These are phyloP conservation scores for Trametes versicolor DNA, from an alignment of 1,284 basidiomycete species.

Conservation along the genomic window DNA sequence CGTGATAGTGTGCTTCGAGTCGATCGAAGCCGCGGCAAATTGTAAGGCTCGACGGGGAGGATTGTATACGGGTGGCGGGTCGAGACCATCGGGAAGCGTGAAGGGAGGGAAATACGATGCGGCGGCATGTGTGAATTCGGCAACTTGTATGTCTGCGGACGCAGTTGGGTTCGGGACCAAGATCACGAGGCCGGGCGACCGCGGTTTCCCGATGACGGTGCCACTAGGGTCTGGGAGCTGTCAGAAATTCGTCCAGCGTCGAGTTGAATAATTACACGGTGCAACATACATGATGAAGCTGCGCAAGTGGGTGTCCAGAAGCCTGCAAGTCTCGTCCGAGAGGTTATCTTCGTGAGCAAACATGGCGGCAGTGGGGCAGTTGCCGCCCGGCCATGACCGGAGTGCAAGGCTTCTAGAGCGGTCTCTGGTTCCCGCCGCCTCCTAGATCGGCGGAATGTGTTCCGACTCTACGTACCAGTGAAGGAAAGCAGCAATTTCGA, in stretches of 20 bases:
- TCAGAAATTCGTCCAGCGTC: neutral
- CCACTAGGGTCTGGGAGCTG: constrained; percentile 16
- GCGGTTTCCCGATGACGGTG: constrained; percentile 11
- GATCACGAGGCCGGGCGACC: constrained; percentile 7
- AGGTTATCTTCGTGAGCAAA: constrained; percentile 38
- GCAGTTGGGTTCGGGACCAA: constrained; percentile 14
- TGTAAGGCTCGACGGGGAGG: constrained; percentile 22
- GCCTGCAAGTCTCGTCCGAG: constrained; percentile 28
- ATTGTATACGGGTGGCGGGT: constrained; percentile 8
- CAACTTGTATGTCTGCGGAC: constrained; percentile 17
- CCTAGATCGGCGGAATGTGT: constrained; percentile 34
- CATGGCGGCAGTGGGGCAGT: constrained; percentile 30
- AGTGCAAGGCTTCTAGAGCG: constrained; percentile 40
- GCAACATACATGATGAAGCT: constrained; percentile 40
- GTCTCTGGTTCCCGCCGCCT: constrained; percentile 13
- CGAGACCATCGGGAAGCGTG: constrained; percentile 20
- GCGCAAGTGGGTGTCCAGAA: constrained; percentile 36
- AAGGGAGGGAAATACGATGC: constrained; percentile 31
- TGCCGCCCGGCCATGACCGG: constrained; percentile 43
- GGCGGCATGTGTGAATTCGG: constrained; percentile 24
- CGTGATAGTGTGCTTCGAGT: constrained; percentile 26
- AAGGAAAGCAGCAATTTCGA: constrained; percentile 42
- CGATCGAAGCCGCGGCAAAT: constrained; percentile 2
- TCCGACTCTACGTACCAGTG: constrained; percentile 37
- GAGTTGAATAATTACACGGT: neutral